Conservation (phyloP, 768 basidiomycete species). For the Leccinellum albellum region DNA sequence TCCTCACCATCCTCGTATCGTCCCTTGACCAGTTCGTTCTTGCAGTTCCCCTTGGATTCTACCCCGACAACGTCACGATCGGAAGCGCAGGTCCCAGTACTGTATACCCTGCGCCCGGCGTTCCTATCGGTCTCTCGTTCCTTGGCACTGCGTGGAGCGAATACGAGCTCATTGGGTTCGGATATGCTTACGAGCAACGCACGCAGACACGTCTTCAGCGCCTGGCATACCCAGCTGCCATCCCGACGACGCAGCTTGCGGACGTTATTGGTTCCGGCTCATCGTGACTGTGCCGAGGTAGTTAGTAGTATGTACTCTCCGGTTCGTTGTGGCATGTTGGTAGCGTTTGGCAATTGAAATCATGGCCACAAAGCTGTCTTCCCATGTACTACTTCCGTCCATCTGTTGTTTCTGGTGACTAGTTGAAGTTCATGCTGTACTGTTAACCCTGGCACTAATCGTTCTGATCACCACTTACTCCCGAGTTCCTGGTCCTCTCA, state of each 20-base stretch:
- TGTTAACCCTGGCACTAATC: not conserved
- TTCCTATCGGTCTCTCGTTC: conserved; percentile 41
- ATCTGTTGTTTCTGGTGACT: not conserved
- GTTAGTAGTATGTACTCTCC: not conserved
- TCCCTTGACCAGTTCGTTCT: not conserved
- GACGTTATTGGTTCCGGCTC: conserved; percentile 27
- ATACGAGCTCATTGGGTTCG: conserved; percentile 37
- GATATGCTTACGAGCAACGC: conserved; percentile 50
- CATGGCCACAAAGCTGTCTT: not conserved
- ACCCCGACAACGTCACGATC: conserved; percentile 31
- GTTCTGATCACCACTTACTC: not conserved
- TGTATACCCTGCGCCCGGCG: conserved; percentile 35
- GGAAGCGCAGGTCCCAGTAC: conserved; percentile 34
- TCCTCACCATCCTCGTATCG: not conserved
- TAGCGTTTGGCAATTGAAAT: not conserved
- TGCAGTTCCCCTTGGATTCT: conserved; percentile 38
- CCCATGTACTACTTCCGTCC: not conserved
- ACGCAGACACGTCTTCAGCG: conserved; percentile 50
- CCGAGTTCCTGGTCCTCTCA: not conserved
- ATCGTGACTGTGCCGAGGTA: not conserved
- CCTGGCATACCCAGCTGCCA: conserved; percentile 48
- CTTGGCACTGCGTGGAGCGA: conserved; percentile 45
- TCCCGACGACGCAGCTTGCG: conserved; percentile 50
- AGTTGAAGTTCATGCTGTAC: not conserved
- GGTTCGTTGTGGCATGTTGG: not conserved